Evolutionary conservation across 2,329 filamentous ascomycete species (phyloP), one percentile per base, ranked within the genome.

Genomic region (Arthrinium puccinioides): DNA sequence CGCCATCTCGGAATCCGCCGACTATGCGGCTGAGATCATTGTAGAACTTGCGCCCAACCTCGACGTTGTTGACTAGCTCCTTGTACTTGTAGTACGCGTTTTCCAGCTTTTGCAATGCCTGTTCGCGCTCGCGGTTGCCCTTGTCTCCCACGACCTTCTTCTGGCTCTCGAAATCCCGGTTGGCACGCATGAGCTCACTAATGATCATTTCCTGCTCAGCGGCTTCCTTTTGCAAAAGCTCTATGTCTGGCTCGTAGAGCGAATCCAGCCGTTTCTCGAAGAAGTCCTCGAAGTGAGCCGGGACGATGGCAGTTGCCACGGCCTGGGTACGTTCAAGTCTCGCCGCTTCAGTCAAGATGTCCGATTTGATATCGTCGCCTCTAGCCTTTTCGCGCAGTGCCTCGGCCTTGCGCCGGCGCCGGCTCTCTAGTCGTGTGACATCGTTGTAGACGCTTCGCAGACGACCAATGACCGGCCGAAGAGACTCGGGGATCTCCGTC

Each of bases 1-100:
- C 84, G 14, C 48, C 51, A 48, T 96, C 90, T 14, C 88, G 73
- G 57, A 96, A 97, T 9, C 67, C 66, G 1, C 79, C 82, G 1
- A 95, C 85, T 44, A 97, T 88, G 60, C 84, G 86, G 32, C 84
- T 86, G 5, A 98, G 72, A 54, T 97, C 89, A 49, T 98, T 98
- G 66, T 97, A 98, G 57, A 98, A 98, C 57, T 92, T 96, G 37
- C 90, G 73, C 1, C 87, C 92, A 0, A 84, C 86, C 47, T 97
- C 90, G 3, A 96, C 72, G 54, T 97, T 95, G 46, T 78, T 86
- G 40, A 95, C 79, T 39, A 97, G 87, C 58, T 98, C 90, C 63
- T 95, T 95, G 67, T 97, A 97, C 62, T 90, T 94, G 60, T 88
- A 80, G 57, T 94, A 97, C 1, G 87, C 90, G 45, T 85, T 88